A percentile compares a stretch with the other conserved stretches of the same genome.
Conservation (phyloP, 345 rosid species). For the Sisymbrium altissimum region DNA sequence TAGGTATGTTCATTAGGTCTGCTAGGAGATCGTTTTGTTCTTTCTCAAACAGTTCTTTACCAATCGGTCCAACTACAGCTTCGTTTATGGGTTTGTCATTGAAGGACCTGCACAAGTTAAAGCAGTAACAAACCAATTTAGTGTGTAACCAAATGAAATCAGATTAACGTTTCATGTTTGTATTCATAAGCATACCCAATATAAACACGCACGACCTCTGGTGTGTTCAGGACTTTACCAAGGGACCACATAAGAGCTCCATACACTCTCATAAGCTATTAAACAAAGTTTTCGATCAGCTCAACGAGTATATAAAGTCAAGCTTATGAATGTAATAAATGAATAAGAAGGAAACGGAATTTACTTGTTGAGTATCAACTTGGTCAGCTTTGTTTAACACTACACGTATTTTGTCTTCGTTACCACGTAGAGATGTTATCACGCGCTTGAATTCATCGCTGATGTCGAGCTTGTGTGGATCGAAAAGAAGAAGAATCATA, state of each 20-base stretch:
- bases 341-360: background rate
- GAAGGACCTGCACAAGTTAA: constrained; percentile 58
- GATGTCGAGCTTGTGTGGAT: constrained; percentile 92
- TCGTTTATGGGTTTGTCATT: constrained; percentile 74
- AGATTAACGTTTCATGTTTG: background rate
- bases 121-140: background rate
- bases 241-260: constrained; percentile 99
- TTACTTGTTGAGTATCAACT: constrained; percentile 92
- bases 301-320: background rate
- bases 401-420: constrained; percentile 93
- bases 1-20: constrained; percentile 71
- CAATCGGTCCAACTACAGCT: constrained; percentile 57
- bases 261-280: constrained; percentile 91
- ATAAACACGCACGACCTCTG: constrained; percentile 90
- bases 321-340: background rate
- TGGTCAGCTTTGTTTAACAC: constrained; percentile 95
- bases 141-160: background rate
- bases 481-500: constrained; percentile 89
- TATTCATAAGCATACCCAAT: constrained; percentile 52
- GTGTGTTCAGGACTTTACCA: constrained; percentile 88
- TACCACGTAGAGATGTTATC: constrained; percentile 79
- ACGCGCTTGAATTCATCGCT: constrained; percentile 95
- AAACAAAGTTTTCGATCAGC: background rate
- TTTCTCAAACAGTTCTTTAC: constrained; percentile 80
- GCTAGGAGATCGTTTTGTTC: constrained; percentile 84